phyloP scores from a whole-genome alignment of 2,329 filamentous ascomycete genomes.

The Keithomyces neogunnii region DNA sequence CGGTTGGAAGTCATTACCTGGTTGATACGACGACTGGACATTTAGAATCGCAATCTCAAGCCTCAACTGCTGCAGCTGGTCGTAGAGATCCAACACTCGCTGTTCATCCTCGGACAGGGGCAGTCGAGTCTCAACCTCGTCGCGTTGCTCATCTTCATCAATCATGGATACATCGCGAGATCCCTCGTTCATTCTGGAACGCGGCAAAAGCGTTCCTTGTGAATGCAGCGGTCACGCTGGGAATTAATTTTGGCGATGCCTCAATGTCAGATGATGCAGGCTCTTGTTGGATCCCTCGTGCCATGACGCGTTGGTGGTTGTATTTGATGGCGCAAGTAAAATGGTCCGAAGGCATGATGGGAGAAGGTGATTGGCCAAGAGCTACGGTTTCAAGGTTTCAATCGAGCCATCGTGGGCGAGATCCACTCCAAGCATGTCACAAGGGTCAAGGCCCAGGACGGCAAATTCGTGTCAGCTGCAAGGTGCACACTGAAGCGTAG shows the following conservation, averaged over 20 bases:
- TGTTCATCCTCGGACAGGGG: conserved; percentile 59
- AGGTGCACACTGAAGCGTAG: not conserved
- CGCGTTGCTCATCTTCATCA: conserved; percentile 6
- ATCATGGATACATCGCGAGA: conserved; percentile 18
- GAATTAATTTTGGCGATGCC: not conserved
- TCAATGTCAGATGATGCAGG: not conserved
- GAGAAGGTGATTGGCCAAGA: not conserved
- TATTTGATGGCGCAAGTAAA: not conserved
- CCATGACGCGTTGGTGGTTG: not conserved
- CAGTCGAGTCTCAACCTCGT: conserved; percentile 31
- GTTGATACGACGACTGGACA: conserved; percentile 31
- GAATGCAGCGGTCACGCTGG: not conserved
- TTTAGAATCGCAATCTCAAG: conserved; percentile 62
- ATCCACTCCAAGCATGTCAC: not conserved
- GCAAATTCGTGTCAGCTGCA: not conserved
- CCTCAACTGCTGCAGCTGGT: conserved; percentile 61
- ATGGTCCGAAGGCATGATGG: not conserved
- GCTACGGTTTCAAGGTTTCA: not conserved
- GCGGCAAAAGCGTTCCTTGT: not conserved
- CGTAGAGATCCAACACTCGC: conserved; percentile 59
- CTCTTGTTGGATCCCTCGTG: not conserved
- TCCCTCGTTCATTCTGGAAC: not conserved
- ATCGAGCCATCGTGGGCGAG: not conserved
- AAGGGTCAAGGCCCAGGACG: not conserved
- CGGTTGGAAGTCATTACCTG: conserved; percentile 19